Percentiles rank a stretch among this genome's conserved stretches.
These are phyloP conservation scores for Beta corolliflora DNA, from an alignment of 179 eudicot species.

Conservation along the genomic window DNA sequence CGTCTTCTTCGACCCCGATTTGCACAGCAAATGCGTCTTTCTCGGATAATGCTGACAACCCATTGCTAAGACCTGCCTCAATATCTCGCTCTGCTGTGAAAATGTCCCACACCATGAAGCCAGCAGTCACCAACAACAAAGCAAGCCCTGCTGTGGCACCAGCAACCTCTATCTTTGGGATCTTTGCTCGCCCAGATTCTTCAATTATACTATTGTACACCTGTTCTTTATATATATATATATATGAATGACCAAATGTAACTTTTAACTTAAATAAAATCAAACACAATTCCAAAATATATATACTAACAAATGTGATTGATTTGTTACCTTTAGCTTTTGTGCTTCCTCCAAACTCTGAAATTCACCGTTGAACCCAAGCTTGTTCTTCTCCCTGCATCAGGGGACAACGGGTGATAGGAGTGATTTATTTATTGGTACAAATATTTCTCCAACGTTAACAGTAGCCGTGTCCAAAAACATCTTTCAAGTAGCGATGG, in stretches of 20 bases:
- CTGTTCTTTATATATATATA: background rate
- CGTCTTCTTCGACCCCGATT: background rate
- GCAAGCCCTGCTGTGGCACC: background rate
- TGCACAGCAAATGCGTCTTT: background rate
- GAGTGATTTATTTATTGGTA: too few relatives aligned
- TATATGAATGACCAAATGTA: too few relatives aligned
- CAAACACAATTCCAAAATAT: background rate
- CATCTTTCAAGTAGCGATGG: too few relatives aligned
- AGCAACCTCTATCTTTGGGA: conserved; percentile 2
- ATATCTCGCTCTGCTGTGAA: background rate
- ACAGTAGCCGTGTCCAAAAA: too few relatives aligned
- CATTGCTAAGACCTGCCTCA: background rate
- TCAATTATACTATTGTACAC: conserved; percentile 16
- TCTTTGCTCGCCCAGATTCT: conserved; percentile 8
- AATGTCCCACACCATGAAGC: conserved; percentile 10
- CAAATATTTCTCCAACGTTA: too few relatives aligned
- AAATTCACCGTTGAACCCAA: conserved; percentile 2
- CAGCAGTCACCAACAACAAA: background rate
- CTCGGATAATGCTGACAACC: background rate
- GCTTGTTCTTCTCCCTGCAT: background rate
- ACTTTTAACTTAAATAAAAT: too few relatives aligned
- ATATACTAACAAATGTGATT: background rate
- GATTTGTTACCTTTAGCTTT: background rate
- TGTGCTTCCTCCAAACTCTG: background rate
- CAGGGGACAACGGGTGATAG: too few relatives aligned